These are phyloP conservation scores for Cladophialophora yegresii DNA, from an alignment of 2,329 filamentous ascomycete genomes.

Conservation along the genomic window DNA sequence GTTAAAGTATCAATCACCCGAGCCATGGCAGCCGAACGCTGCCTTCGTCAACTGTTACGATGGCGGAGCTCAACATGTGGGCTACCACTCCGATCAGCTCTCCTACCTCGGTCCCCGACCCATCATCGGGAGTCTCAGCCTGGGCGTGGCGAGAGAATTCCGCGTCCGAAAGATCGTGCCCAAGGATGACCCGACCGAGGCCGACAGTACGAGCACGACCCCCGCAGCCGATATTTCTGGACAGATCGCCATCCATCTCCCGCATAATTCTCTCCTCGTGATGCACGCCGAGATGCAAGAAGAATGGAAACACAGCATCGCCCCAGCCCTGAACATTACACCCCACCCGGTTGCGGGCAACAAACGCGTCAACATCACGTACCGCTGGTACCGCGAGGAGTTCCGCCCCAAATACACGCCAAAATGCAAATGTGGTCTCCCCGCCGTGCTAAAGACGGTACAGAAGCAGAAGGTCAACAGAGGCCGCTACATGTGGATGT, in stretches of 20 bases:
- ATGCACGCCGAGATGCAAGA: slow-evolving; percentile 99
- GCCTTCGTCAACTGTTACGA: slow-evolving; percentile 95
- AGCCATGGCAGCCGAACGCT: slow-evolving; percentile 79
- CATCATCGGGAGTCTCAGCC: slow-evolving; percentile 83
- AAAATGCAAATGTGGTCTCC: slow-evolving; percentile 71
- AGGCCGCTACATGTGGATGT: slow-evolving; percentile 93
- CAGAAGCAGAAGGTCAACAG: slow-evolving; percentile 74
- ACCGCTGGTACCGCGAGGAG: slow-evolving; percentile 76
- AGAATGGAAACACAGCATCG: slow-evolving; percentile 88
- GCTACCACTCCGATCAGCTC: slow-evolving; percentile 89
- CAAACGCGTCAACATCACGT: slow-evolving; percentile 88
- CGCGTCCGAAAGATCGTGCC: slow-evolving; percentile 76
- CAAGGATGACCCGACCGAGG: slow-evolving; percentile 49
- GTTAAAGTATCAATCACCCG: slow-evolving; percentile 69
- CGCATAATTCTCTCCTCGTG: slow-evolving; percentile 87
- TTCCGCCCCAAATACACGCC: slow-evolving; percentile 79
- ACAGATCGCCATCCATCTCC: slow-evolving; percentile 88
- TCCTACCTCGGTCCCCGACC: slow-evolving; percentile 89
- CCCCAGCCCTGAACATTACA: slow-evolving; percentile 72
- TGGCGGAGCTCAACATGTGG: slow-evolving; percentile 77
- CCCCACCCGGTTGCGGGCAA: slow-evolving; percentile 81
- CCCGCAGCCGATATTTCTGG: slow-evolving; percentile 65
- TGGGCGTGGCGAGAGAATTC: slow-evolving; percentile 92
- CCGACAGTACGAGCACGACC: slow-evolving; percentile 24
- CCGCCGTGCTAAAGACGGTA: slow-evolving; percentile 71